These are phyloP conservation scores for Suhomyces wounanorum DNA, from an alignment of 1,139 yeast species.

Conservation along the genomic window DNA sequence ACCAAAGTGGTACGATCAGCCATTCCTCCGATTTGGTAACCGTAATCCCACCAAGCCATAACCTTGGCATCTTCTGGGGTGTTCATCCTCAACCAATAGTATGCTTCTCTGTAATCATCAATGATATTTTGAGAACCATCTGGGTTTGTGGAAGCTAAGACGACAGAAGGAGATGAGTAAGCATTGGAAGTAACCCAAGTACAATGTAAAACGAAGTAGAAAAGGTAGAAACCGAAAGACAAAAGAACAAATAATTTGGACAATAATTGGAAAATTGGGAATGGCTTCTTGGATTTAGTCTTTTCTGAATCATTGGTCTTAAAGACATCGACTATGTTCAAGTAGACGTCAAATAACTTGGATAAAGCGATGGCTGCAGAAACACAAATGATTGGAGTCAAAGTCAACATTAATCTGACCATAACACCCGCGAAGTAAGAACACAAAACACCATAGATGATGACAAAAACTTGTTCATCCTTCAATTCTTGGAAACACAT, in stretches of 20 bases:
- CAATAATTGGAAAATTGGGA: slow-evolving; percentile 40
- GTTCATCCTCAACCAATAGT: slow-evolving; percentile 98
- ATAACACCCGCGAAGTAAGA: slow-evolving; percentile 98
- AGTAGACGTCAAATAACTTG: slow-evolving; percentile 78
- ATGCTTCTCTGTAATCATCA: slow-evolving; percentile 98
- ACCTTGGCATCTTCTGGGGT: slow-evolving; percentile 94
- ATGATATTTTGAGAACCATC: slow-evolving; percentile 86
- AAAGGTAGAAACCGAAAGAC: slow-evolving; percentile 75
- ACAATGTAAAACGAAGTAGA: slow-evolving; percentile 88
- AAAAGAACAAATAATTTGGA: slow-evolving; percentile 65
- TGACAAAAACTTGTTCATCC: slow-evolving; percentile 90
- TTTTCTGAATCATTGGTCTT: slow-evolving; percentile 12
- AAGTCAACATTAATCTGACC: slow-evolving; percentile 96
- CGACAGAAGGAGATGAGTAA: slow-evolving; percentile 97
- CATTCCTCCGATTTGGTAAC: slow-evolving; percentile 99
- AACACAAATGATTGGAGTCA: slow-evolving; percentile 95
- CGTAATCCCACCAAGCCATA: slow-evolving; percentile 99
- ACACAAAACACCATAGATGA: slow-evolving; percentile 87
- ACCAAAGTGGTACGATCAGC: slow-evolving; percentile 98
- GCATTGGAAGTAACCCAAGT: slow-evolving; percentile 97
- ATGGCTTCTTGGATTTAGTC: slow-evolving; percentile 14
- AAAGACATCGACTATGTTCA: slow-evolving; percentile 60
- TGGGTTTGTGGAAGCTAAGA: slow-evolving; percentile 77
- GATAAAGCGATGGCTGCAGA: slow-evolving; percentile 85
- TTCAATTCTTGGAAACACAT: slow-evolving; percentile 84